Evolutionary conservation across 768 basidiomycete species (phyloP).

Genomic region (Infundibulicybe gibba): DNA sequence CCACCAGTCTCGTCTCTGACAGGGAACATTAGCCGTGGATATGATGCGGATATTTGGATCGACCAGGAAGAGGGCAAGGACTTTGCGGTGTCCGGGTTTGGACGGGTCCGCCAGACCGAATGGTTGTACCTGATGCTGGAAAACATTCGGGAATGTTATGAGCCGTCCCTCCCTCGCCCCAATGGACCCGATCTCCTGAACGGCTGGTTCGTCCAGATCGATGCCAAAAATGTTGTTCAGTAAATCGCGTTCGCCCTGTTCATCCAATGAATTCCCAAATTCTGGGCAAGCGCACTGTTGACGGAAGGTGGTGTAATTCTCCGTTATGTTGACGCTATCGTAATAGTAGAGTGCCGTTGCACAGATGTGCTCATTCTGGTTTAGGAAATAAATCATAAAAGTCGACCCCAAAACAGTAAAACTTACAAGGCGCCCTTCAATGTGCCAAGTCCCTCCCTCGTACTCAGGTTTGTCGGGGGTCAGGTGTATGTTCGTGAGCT

Average conservation of each 20-base stretch:
- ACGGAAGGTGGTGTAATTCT: slow-evolving; percentile 7
- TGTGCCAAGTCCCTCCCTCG: slow-evolving; percentile 32
- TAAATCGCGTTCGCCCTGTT: slow-evolving; percentile 7
- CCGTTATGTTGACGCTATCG: slow-evolving; percentile 10
- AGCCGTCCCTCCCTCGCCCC: slow-evolving; percentile 10
- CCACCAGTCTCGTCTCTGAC: slow-evolving; percentile 8
- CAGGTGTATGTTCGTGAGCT: slow-evolving; percentile 26
- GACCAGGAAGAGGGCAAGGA: slow-evolving; percentile 14
- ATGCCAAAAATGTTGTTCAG: slow-evolving; percentile 4
- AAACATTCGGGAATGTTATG: slow-evolving; percentile 11
- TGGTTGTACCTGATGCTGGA: slow-evolving; percentile 9
- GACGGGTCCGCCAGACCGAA: slow-evolving; percentile 8
- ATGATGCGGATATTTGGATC: slow-evolving; percentile 12
- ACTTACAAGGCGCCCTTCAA: slow-evolving; percentile 24
- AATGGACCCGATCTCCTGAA: slow-evolving; percentile 9
- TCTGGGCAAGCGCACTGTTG: neutral
- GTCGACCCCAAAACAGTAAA: neutral
- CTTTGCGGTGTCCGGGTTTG: slow-evolving; percentile 10
- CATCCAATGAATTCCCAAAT: neutral
- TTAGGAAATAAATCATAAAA: neutral
- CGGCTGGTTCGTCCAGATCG: neutral
- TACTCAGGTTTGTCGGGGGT: slow-evolving; percentile 33
- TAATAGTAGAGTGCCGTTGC: slow-evolving; percentile 14
- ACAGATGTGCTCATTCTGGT: slow-evolving; percentile 15
- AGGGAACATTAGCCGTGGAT: slow-evolving; percentile 9